Conservation (phyloP, 1,139 yeast genomes). For the Geotrichum aggregatum region DNA sequence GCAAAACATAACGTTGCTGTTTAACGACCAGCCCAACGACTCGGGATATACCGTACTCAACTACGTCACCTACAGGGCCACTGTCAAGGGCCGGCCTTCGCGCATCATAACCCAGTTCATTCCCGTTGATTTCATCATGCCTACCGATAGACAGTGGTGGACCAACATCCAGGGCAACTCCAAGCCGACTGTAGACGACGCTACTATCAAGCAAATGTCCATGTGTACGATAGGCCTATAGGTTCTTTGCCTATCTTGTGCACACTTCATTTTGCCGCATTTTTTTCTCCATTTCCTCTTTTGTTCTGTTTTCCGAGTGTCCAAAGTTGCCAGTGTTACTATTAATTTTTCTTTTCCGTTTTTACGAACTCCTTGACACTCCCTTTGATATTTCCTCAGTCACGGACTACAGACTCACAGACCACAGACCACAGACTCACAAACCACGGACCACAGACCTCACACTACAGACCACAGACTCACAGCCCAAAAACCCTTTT, state of each 20-base stretch:
- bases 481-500: no score
- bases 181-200: slow-evolving; percentile 5
- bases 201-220: slow-evolving; percentile 14
- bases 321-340: background rate
- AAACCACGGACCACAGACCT: no score
- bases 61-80: slow-evolving; percentile 15
- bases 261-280: background rate
- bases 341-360: background rate
- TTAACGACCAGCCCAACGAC: slow-evolving; percentile 13
- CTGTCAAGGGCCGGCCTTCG: slow-evolving; percentile 10
- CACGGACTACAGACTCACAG: no score
- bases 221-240: slow-evolving; percentile 14
- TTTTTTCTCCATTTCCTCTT: background rate
- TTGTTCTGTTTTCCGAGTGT: background rate
- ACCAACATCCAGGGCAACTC: slow-evolving; percentile 2
- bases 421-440: no score
- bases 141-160: slow-evolving; percentile 11
- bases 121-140: slow-evolving; percentile 11
- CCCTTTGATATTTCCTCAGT: no score
- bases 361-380: no score
- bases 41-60: slow-evolving; percentile 10
- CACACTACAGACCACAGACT: no score
- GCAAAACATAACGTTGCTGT: slow-evolving; percentile 13
- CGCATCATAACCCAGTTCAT: slow-evolving; percentile 15
- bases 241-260: background rate